A percentile compares a stretch with the other conserved stretches of the same genome.
Evolutionary conservation across 441 rosid genomes (phyloP).

Genomic region (Adansonia grandidieri): DNA sequence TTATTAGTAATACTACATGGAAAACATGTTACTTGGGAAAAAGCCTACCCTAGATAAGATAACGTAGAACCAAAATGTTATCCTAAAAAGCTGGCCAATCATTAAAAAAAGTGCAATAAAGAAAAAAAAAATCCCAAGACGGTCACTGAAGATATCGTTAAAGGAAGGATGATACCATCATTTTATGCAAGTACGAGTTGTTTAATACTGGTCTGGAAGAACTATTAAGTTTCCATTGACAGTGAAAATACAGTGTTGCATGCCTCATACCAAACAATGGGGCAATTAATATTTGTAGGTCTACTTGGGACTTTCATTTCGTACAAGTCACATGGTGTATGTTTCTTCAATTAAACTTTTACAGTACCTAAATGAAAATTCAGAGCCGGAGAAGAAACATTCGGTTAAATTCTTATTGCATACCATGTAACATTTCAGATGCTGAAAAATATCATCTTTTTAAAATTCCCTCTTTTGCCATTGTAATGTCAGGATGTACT

Average conservation of each 20-base stretch:
- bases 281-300: conserved; percentile 1
- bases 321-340: conserved; percentile 21
- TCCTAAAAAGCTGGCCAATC: background rate
- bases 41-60: conserved; percentile 12
- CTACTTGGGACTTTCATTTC: conserved; percentile 6
- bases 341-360: background rate
- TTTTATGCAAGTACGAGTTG: background rate
- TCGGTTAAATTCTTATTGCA: background rate
- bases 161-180: background rate
- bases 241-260: conserved; percentile 4
- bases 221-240: background rate
- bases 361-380: background rate
- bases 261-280: background rate
- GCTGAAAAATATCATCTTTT: background rate
- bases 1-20: background rate
- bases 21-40: background rate
- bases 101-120: background rate
- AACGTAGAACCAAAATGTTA: background rate
- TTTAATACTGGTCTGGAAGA: background rate
- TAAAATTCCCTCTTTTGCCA: background rate
- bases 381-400: background rate
- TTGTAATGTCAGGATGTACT: conserved; percentile 9
- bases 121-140: background rate
- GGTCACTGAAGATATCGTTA: background rate
- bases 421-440: background rate